phyloP scores from a whole-genome alignment of 1,139 yeast species.

The Lodderomyces orthopsilosis region DNA sequence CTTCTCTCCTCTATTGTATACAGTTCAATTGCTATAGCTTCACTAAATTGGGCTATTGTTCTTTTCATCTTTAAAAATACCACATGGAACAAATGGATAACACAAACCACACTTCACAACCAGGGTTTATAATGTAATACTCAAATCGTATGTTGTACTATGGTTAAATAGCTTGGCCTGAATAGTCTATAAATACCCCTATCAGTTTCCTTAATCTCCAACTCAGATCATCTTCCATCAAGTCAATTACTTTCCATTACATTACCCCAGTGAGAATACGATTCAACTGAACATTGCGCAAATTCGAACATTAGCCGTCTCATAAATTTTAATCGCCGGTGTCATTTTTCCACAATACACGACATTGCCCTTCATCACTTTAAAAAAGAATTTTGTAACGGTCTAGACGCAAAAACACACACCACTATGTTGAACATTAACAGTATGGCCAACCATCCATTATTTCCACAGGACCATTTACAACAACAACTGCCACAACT shows the following conservation, averaged over 20 bases:
- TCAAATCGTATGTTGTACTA: too few species aligned
- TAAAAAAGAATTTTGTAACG: too few species aligned
- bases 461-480: conserved; percentile 2
- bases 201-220: not conserved
- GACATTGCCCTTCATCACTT: not conserved
- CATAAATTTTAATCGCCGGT: too few species aligned
- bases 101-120: not conserved
- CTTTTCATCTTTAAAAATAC: too few species aligned
- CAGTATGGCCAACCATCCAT: conserved; percentile 12
- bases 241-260: too few species aligned
- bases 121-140: not conserved
- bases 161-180: too few species aligned
- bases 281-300: too few species aligned
- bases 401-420: not conserved
- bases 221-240: too few species aligned
- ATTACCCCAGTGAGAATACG: too few species aligned
- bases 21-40: too few species aligned
- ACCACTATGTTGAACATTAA: conserved; percentile 1
- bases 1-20: not conserved
- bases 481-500: conserved; percentile 6
- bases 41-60: too few species aligned
- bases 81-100: not conserved
- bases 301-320: too few species aligned
- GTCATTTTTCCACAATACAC: not conserved
- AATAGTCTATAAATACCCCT: not conserved